These are phyloP conservation scores for Mycena kentingensis DNA, from an alignment of 768 basidiomycete genomes.

Conservation along the genomic window DNA sequence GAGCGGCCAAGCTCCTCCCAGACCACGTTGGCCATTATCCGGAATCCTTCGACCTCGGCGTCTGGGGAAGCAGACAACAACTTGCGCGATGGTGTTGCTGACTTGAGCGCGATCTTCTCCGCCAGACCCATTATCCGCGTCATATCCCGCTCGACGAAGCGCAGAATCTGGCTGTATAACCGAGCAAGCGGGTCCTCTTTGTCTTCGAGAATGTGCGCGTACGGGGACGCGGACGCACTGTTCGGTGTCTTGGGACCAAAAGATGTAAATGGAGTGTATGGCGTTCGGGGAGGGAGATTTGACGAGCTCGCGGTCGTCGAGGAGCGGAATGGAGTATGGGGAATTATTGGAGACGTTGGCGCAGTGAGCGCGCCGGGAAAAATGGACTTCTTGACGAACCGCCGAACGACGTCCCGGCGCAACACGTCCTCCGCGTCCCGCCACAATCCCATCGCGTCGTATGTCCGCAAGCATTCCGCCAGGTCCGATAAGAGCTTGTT, in stretches of 20 bases:
- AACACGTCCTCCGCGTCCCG: constrained; percentile 87
- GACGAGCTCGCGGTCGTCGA: constrained; percentile 28
- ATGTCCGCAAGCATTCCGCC: constrained; percentile 77
- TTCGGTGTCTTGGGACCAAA: no score
- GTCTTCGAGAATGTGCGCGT: constrained; percentile 63
- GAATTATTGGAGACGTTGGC: constrained; percentile 74
- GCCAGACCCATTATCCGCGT: constrained; percentile 75
- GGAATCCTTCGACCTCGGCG: constrained; percentile 52
- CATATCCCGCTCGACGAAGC: constrained; percentile 78
- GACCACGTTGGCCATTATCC: constrained; percentile 85
- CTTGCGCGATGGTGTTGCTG: constrained; percentile 31
- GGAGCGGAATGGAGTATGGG: constrained; percentile 69
- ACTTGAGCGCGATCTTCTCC: constrained; percentile 62
- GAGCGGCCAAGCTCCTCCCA: constrained; percentile 84
- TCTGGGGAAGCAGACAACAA: neutral
- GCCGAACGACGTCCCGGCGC: constrained; percentile 65
- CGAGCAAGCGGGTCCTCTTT: constrained; percentile 66
- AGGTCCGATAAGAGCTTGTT: constrained; percentile 65
- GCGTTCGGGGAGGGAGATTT: constrained; percentile 45
- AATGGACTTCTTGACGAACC: constrained; percentile 83
- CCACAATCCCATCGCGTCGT: constrained; percentile 81
- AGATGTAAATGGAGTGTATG: constrained; percentile 56
- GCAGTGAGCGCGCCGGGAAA: constrained; percentile 66
- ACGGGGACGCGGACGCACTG: constrained; percentile 31
- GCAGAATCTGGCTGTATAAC: constrained; percentile 81